Base-by-base conservation (phyloP, 352 stramenopile species). In the Pythium dissotocum region DNA sequence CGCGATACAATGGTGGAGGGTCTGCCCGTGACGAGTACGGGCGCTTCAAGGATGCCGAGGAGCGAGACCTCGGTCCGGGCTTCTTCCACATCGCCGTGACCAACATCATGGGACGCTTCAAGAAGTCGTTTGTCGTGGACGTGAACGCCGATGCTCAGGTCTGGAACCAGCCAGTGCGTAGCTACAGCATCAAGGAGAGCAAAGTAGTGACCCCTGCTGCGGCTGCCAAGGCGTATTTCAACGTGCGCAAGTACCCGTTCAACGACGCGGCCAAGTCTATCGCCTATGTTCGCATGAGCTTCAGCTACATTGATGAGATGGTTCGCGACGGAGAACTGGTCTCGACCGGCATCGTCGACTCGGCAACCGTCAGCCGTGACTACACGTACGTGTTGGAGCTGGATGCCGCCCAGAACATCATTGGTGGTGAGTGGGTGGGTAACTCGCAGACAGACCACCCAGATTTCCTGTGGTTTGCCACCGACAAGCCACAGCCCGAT, bases 301-400 rank as follows among this genome's bases (percentile, higher is more conserved):
- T 91, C 61, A 77, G 73, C 61, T 89, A 75, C 73, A 77, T 89
- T 42, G 70, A 82, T 49, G 82, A 90, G 65, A 71, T 74, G 2
- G 74, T 74, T 8, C 69, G 77, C 16, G 78, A 90, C 58, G 80
- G 78, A 4, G 74, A 78, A 10, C 72, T 91, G 0, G 78, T 89
- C 2, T 70, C 73, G 4, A 88, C 80, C 1, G 70, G 72, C 0
- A 59, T 71, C 21, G 77, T 84, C 8, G 71, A 91, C 58, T 66
- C 74, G 46, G 77, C 71, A 56, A 89, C 80, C 16, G 76, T 76
- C 9, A 77, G 61, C 48, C 71, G 70, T 8, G 71, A 87, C 59
- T 85, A 90, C 72, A 64, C 86, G 40, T 92, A 92, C 59, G 36
- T 91, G 10, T 73, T 93, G 9, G 85, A 93, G 70, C 81, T 83